A percentile compares a stretch with the other conserved stretches of the same genome.
Evolutionary conservation across 345 rosid species (phyloP).

Genomic region (Laguncularia racemosa): DNA sequence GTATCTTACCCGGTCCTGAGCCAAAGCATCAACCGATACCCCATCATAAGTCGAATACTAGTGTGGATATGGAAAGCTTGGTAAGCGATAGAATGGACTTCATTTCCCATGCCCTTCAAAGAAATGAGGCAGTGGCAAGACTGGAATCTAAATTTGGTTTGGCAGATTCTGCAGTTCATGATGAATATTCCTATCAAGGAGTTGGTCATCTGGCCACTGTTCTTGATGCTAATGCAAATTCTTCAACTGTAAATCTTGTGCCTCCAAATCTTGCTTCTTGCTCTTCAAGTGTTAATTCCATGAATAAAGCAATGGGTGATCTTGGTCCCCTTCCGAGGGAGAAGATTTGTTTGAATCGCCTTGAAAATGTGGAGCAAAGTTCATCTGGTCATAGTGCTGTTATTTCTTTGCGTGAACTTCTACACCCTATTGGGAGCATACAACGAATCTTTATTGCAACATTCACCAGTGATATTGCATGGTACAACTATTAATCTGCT

Average conservation of each 20-base stretch:
- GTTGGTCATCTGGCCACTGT: slow-evolving; percentile 10
- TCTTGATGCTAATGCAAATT: slow-evolving; percentile 4
- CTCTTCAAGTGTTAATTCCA: slow-evolving; percentile 6
- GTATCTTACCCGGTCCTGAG: slow-evolving; percentile 9
- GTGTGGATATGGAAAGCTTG: neutral
- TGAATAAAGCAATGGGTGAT: slow-evolving; percentile 11
- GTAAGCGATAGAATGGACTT: neutral
- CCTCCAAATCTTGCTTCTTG: slow-evolving; percentile 13
- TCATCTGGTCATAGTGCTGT: slow-evolving; percentile 26
- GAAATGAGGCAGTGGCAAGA: neutral
- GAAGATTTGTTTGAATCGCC: slow-evolving; percentile 74
- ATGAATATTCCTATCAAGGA: slow-evolving; percentile 15
- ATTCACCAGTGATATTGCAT: slow-evolving; percentile 71
- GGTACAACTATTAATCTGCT: slow-evolving; percentile 30
- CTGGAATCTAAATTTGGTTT: slow-evolving; percentile 7
- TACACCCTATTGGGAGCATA: slow-evolving; percentile 61
- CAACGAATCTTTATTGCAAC: slow-evolving; percentile 70
- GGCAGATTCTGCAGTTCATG: slow-evolving; percentile 9
- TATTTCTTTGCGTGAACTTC: slow-evolving; percentile 71
- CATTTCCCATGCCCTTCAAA: neutral
- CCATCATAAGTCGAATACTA: slow-evolving; percentile 1
- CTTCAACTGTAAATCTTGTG: slow-evolving; percentile 5
- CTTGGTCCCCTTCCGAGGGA: slow-evolving; percentile 43
- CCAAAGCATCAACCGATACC: slow-evolving; percentile 1
- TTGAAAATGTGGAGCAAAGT: slow-evolving; percentile 32